These are phyloP conservation scores for Mucor mucedo DNA, from an alignment of 371 early-diverging fungal species.

Conservation along the genomic window DNA sequence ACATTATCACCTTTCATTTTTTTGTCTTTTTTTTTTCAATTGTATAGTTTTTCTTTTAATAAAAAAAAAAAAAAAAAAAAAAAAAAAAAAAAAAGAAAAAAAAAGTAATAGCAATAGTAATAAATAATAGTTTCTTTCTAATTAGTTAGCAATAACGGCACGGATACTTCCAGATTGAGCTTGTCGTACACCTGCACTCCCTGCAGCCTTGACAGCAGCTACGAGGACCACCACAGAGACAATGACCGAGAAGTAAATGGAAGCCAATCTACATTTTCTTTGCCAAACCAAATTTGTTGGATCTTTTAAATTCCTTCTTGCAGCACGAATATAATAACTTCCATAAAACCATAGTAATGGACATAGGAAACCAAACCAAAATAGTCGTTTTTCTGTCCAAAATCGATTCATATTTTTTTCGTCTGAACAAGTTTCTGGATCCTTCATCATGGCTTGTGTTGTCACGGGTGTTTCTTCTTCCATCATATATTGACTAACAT, in stretches of 20 bases:
- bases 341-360: conserved; percentile 27
- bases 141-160: conserved; percentile 20
- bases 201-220: conserved; percentile 11
- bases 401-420: not conserved
- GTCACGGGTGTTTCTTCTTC: conserved; percentile 1
- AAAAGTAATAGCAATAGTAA: not conserved
- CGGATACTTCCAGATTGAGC: conserved; percentile 23
- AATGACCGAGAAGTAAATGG: conserved; percentile 17
- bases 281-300: conserved; percentile 12
- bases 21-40: not conserved
- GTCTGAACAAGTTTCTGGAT: not conserved
- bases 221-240: conserved; percentile 14
- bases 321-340: conserved; percentile 6
- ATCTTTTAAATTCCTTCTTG: not conserved
- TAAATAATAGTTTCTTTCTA: not conserved
- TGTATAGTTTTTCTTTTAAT: not conserved
- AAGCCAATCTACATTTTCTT: conserved; percentile 26
- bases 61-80: conserved; percentile 2
- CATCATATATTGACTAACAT: not conserved
- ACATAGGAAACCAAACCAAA: conserved; percentile 26
- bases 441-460: conserved; percentile 1
- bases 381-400: conserved; percentile 20
- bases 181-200: conserved; percentile 17
- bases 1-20: not conserved
- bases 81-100: conserved; percentile 6